Base-by-base conservation (phyloP, 192 early-diverging fungal genomes). In the Umbelopsis isabellina region DNA sequence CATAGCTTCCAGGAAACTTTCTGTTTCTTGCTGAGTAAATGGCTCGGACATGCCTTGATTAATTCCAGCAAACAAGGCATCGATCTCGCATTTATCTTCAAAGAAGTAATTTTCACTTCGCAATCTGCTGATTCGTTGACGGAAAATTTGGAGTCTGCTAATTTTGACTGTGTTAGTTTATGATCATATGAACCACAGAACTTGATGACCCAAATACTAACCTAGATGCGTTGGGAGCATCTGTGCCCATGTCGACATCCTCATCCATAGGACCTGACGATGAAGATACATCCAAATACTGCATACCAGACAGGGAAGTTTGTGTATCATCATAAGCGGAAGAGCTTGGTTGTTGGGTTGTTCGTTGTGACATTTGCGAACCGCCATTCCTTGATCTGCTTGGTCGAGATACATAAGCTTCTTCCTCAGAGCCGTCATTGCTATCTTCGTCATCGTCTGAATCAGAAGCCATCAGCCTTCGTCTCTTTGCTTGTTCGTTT, bases 1-100 rank as follows among this genome's bases (percentile, higher is more conserved):
- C 92, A 93, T 85, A 46, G 72, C 76, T 33, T 78, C 72, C 67
- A 93, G 76, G 16, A 87, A 88, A 1, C 76, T 76, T 25, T 87
- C 83, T 3, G 86, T 85, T 83, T 93, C 91, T 49, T 68, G 67
- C 3, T 79, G 64, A 21, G 82, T 81, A 70, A 91, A 93, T 20
- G 72, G 70, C 27, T 74, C 70, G 18, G 69, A 46, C 18, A 90
- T 67, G 8, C 70, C 75, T 23, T 72, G 75, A 76, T 91, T 93
- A 53, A 91, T 78, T 44, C 80, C 81, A 13, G 75, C 69, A 65
- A 90, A 68, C 55, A 91, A 81, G 20, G 79, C 72, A 50, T 86
- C 81, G 67, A 90, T 87, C 27, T 74, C 79, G 55, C 83, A 83
- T 44, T 76, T 74, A 49, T 70, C 80, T 12, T 89, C 90, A 58